Percentiles rank a stretch among this genome's conserved stretches.
Conservation (phyloP, 1,284 basidiomycete genomes). For the Xanthoconium separans region DNA sequence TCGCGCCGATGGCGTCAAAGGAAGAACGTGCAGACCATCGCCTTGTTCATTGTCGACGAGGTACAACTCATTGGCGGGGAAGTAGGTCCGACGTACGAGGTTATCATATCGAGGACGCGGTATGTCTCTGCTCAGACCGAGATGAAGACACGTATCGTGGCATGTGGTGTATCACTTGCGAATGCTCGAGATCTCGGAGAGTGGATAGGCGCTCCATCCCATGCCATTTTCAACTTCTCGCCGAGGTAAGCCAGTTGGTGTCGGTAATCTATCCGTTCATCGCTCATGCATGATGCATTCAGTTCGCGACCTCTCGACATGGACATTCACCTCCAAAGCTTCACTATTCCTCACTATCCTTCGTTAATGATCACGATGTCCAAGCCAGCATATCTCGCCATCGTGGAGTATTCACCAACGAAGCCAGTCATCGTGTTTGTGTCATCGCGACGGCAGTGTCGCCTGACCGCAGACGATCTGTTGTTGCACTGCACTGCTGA, state of each 20-base stretch:
- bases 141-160: constrained; percentile 88
- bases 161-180: constrained; percentile 92
- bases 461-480: constrained; percentile 90
- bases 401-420: constrained; percentile 83
- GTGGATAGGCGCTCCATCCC: constrained; percentile 94
- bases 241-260: constrained; percentile 58
- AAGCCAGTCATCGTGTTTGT: constrained; percentile 94
- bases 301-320: constrained; percentile 93
- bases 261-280: not conserved
- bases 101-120: constrained; percentile 90
- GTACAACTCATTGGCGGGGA: constrained; percentile 92
- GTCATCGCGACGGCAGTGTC: constrained; percentile 91
- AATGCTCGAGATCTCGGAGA: constrained; percentile 96
- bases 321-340: constrained; percentile 97
- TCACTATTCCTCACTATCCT: constrained; percentile 95
- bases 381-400: constrained; percentile 94
- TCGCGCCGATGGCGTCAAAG: constrained; percentile 95
- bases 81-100: constrained; percentile 94
- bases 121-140: constrained; percentile 97
- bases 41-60: constrained; percentile 93
- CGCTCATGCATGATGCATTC: constrained; percentile 13
- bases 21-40: constrained; percentile 94
- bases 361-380: constrained; percentile 99
- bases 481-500: constrained; percentile 89
- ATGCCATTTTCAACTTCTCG: constrained; percentile 97